Percentiles rank a stretch among this genome's conserved stretches.
phyloP scores from a whole-genome alignment of 2,329 filamentous ascomycete species.

The Phoma herbarum region DNA sequence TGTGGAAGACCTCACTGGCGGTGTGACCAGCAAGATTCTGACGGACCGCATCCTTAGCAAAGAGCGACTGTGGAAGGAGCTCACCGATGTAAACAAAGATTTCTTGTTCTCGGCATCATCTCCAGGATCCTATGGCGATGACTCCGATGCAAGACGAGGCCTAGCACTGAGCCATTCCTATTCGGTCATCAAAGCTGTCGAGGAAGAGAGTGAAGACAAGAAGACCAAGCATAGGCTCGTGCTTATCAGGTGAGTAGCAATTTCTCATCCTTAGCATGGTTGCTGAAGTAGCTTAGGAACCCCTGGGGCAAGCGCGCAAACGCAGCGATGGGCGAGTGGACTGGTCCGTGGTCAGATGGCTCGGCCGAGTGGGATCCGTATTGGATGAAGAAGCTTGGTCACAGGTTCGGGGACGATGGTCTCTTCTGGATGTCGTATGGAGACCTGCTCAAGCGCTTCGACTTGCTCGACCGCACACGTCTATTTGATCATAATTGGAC shows the following conservation, averaged over 20 bases:
- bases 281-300: slow-evolving; percentile 60
- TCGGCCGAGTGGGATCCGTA: slow-evolving; percentile 85
- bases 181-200: slow-evolving; percentile 64
- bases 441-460: slow-evolving; percentile 65
- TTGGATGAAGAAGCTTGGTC: slow-evolving; percentile 74
- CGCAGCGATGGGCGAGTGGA: slow-evolving; percentile 68
- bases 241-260: slow-evolving; percentile 60
- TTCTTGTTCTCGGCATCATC: slow-evolving; percentile 74
- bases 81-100: slow-evolving; percentile 76
- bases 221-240: slow-evolving; percentile 61
- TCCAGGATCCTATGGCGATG: slow-evolving; percentile 66
- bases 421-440: slow-evolving; percentile 69
- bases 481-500: slow-evolving; percentile 68
- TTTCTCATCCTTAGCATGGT: too few relatives aligned
- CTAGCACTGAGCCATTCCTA: slow-evolving; percentile 61
- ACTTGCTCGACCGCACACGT: slow-evolving; percentile 66
- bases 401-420: slow-evolving; percentile 79
- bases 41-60: slow-evolving; percentile 76
- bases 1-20: slow-evolving; percentile 69
- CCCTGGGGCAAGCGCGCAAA: slow-evolving; percentile 74
- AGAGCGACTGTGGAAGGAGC: slow-evolving; percentile 83
- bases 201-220: slow-evolving; percentile 58
- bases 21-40: slow-evolving; percentile 73
- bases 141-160: slow-evolving; percentile 62
- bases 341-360: slow-evolving; percentile 81